phyloP scores from a whole-genome alignment of 1,284 basidiomycete genomes.

The Xerocomus cyaneibrunnescens region DNA sequence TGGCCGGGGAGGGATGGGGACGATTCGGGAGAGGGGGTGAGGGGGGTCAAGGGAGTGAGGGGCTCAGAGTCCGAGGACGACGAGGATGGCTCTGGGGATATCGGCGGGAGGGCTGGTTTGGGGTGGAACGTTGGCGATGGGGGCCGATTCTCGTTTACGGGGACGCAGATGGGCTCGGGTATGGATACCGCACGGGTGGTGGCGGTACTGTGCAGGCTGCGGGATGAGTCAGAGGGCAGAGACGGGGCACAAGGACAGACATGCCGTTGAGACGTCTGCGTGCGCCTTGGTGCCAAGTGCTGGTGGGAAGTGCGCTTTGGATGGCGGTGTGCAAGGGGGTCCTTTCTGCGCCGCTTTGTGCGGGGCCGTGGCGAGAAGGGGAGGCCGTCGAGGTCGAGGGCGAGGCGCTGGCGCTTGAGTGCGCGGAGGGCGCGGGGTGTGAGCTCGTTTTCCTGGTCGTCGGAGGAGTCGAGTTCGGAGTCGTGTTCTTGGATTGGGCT shows the following conservation, averaged over 20 bases:
- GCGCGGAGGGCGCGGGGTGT: conserved; percentile 36
- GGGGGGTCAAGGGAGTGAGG: conserved; percentile 25
- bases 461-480: conserved; percentile 26
- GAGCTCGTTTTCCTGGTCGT: conserved; percentile 33
- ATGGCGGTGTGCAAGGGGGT: conserved; percentile 6
- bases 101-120: not conserved
- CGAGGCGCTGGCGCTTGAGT: conserved; percentile 34
- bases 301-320: conserved; percentile 14
- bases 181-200: not conserved
- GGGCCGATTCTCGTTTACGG: not conserved
- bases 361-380: conserved; percentile 18
- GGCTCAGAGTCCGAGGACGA: conserved; percentile 8
- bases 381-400: conserved; percentile 31
- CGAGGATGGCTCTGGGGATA: not conserved
- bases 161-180: conserved; percentile 4
- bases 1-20: conserved; percentile 29
- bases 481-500: conserved; percentile 18
- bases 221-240: not conserved
- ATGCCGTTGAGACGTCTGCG: conserved; percentile 6
- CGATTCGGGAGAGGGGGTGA: conserved; percentile 20
- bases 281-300: conserved; percentile 2
- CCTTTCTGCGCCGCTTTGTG: conserved; percentile 26
- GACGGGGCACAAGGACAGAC: not conserved
- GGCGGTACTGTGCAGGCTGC: conserved; percentile 8
- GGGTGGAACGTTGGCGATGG: not conserved